Conservation (phyloP, 768 basidiomycete genomes). For the Guyanaporus albipodus region DNA sequence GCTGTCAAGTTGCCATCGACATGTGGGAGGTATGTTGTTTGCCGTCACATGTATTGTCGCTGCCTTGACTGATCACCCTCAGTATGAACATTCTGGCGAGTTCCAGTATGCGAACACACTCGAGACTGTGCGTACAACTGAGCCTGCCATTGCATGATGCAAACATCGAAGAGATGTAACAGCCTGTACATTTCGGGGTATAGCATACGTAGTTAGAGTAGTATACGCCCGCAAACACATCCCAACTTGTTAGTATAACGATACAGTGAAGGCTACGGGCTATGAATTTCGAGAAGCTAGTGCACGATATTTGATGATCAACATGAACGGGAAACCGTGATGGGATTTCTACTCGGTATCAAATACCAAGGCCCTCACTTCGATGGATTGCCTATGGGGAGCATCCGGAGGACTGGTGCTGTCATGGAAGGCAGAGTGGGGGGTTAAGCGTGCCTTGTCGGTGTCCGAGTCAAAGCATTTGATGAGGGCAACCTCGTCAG, state of each 20-base stretch:
- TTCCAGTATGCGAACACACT: constrained; percentile 74
- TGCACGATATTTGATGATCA: too few species aligned
- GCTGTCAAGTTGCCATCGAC: constrained; percentile 93
- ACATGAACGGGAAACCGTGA: background rate
- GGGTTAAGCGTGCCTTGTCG: constrained; percentile 38
- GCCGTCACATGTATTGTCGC: background rate
- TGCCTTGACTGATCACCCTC: constrained; percentile 1
- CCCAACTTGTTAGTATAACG: background rate
- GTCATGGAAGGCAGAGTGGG: constrained; percentile 42
- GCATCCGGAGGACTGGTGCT: constrained; percentile 31
- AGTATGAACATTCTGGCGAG: constrained; percentile 79
- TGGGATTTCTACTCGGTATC: constrained; percentile 30
- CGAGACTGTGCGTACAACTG: constrained; percentile 16
- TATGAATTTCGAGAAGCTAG: too few species aligned
- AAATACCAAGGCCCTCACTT: constrained; percentile 42
- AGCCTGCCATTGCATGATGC: constrained; percentile 15
- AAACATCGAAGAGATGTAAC: background rate
- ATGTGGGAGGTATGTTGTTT: constrained; percentile 81
- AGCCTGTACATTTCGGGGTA: background rate
- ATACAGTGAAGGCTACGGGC: background rate
- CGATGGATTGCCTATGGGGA: constrained; percentile 41
- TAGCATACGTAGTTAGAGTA: background rate
- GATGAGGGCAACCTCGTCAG: constrained; percentile 41
- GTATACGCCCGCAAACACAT: background rate
- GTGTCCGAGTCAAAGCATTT: constrained; percentile 44